Base-by-base conservation (phyloP, 163 green algal species). In the Scenedesmus sp. region DNA sequence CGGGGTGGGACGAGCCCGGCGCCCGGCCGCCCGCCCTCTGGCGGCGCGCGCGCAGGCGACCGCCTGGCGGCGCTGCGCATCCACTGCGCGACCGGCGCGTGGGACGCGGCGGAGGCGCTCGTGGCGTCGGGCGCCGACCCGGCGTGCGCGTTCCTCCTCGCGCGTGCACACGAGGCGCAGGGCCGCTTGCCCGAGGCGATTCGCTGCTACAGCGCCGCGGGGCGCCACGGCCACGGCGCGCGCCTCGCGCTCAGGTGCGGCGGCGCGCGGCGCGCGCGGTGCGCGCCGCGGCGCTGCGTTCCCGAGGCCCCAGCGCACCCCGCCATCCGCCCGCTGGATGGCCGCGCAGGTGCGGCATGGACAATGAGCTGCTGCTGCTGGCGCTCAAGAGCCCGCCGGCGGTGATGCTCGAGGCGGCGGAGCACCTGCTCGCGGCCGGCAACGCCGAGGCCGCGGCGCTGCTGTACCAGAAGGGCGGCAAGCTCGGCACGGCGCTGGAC, bases 121-220 rank as follows among this genome's bases (percentile, higher is more conserved):
- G 85, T 90, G 33, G 60, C 80, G 31, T 47, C 82, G 24, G 86
- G 51, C 31, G 64, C 70, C 28, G 85, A 92, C 72, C 69, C 75
- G 28, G 91, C 90, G 6, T 87, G 86, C 17, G 83, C 87, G n/a
- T 96, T 96, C 87, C 87, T 94, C 80, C 70, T 96, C 26, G 92
- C 86, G 1, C 83, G 91, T 13, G 85, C 93, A 81, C 91, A 90
- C 44, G 92, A 95, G 81, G 87, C 89, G 1, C 67, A 83, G 50
- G 86, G 84, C 24, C 69, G 82, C 31, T 83, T 91, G 53, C 24
- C 57, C 22, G 85, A 94, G 44, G 91, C 91, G 2, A 83, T 95
- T 45, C 58, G 81, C 13, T 91, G 83, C 81, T 91, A 88, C 70
- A 51, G 44, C 60, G 65, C 58, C 51, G 74, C 86, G n/a, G 80